Evolutionary conservation across 2,329 filamentous ascomycete species (phyloP).

Genomic region (Elsinoe batatas): DNA sequence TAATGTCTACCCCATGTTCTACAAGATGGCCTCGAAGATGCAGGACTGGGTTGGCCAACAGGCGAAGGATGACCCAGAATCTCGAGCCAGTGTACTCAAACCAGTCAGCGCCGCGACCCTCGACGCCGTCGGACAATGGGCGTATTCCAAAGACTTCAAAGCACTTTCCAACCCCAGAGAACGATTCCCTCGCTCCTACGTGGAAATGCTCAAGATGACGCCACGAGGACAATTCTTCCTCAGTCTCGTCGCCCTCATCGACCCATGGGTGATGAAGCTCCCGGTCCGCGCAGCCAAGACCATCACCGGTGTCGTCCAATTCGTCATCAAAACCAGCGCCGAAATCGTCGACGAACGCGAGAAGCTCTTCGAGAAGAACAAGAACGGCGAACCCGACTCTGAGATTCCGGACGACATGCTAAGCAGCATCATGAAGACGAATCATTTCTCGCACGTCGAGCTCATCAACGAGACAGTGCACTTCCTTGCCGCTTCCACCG

Average conservation of each 20-base stretch:
- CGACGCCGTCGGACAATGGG: slow-evolving; percentile 14
- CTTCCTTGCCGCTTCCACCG: slow-evolving; percentile 15
- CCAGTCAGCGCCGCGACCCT: slow-evolving; percentile 8
- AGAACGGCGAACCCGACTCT: background rate
- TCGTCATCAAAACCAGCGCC: background rate
- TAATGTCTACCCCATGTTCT: slow-evolving; percentile 15
- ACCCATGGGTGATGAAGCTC: slow-evolving; percentile 13
- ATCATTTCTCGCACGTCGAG: slow-evolving; percentile 8
- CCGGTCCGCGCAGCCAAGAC: slow-evolving; percentile 15
- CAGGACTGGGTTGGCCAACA: background rate
- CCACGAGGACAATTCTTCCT: slow-evolving; percentile 13
- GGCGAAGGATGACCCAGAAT: too few species aligned
- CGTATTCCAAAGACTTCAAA: slow-evolving; percentile 11
- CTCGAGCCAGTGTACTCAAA: background rate
- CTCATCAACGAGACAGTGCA: slow-evolving; percentile 14
- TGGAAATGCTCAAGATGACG: slow-evolving; percentile 16
- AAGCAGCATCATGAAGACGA: slow-evolving; percentile 8
- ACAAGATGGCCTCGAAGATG: slow-evolving; percentile 5
- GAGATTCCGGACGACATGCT: slow-evolving; percentile 13
- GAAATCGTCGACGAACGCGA: background rate
- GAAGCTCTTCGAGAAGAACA: background rate
- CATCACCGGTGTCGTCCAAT: slow-evolving; percentile 4
- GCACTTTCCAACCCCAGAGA: background rate
- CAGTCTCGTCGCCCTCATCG: slow-evolving; percentile 12
- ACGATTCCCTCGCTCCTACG: slow-evolving; percentile 10